phyloP scores from a whole-genome alignment of 2,329 filamentous ascomycete species.

The Alternaria solani region DNA sequence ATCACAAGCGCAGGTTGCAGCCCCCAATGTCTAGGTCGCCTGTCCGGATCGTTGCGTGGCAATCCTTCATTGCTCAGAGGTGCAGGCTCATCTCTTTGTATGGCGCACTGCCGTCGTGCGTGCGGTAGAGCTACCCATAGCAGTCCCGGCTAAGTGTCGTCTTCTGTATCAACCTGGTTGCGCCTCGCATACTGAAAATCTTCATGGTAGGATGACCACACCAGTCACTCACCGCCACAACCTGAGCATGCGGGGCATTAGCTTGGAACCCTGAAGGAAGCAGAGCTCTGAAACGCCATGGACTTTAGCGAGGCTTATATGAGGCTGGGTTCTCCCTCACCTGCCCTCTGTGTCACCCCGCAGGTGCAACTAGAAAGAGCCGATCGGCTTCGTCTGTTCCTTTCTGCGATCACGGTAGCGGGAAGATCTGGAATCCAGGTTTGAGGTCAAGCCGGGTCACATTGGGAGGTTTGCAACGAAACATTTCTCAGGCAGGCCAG shows the following conservation, averaged over 20 bases:
- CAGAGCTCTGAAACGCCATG: slow-evolving; percentile 9
- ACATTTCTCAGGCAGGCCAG: slow-evolving; percentile 17
- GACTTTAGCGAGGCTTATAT: slow-evolving; percentile 25
- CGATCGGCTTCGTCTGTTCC: slow-evolving; percentile 19
- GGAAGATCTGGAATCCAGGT: slow-evolving; percentile 43
- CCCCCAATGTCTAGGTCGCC: slow-evolving; percentile 11
- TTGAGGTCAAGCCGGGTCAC: slow-evolving; percentile 42
- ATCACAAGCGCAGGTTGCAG: slow-evolving; percentile 6
- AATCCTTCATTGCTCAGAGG: slow-evolving; percentile 15
- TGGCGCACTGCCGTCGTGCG: not conserved
- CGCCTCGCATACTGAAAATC: slow-evolving; percentile 3
- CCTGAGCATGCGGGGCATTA: slow-evolving; percentile 8
- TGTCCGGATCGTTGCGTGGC: slow-evolving; percentile 7
- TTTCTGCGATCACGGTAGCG: slow-evolving; percentile 26
- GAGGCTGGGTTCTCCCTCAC: slow-evolving; percentile 10
- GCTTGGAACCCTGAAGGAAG: not conserved
- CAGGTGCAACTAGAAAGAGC: slow-evolving; percentile 14
- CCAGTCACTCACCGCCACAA: slow-evolving; percentile 13
- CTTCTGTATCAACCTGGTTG: slow-evolving; percentile 5
- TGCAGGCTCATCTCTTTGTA: slow-evolving; percentile 8
- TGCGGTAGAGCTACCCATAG: slow-evolving; percentile 5
- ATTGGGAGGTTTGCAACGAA: slow-evolving; percentile 30
- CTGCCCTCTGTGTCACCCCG: slow-evolving; percentile 27
- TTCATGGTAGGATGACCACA: slow-evolving; percentile 1
- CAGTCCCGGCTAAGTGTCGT: slow-evolving; percentile 9